Base-by-base conservation (phyloP, 495 filamentous ascomycete species). In the Venustampulla echinocandica region DNA sequence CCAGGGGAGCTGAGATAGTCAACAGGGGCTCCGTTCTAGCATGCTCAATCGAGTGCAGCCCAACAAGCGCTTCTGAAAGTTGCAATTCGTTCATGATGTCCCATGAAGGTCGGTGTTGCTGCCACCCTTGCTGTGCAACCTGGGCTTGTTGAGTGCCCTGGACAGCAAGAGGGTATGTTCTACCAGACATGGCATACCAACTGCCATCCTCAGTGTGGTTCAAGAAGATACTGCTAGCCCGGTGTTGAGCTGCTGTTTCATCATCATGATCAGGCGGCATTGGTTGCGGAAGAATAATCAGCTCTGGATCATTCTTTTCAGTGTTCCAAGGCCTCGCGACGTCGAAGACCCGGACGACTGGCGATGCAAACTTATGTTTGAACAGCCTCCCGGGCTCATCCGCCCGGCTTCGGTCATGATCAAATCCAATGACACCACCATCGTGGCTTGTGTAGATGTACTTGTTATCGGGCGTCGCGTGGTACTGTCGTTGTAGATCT, bases 151-250 rank as follows among this genome's bases (percentile, higher is more conserved):
- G 63, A 3, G 82, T 81, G 4, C 80, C 76, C 18, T 84, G 77
- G 9, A 88, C 80, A 17, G 90, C 83, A 6, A 85, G 61, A n/a
- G 92, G 92, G 55, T 95, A 98, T 3, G 78, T 82, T 44, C 64
- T 76, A 42, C 93, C 90, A 0, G 92, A 95, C 64, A 98, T 76
- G 14, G 90, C 92, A 64, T 90, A 98, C 87, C 90, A 96, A 47
- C 86, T 82, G 28, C 88, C 90, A 28, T 71, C 71, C 52, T 84
- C 77, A 6, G 87, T 96, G 45, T 80, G 81, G 58, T 95, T 93
- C 38, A 98, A 75, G 60, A 92, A 95, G 2, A 95, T 81, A 27
- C 79, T 80, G 44, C 74, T 66, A 32, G 75, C 77, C 20, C 75
- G 69, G 13, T 76, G 75, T 25, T 20, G 4, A 41, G 79, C 73